Evolutionary conservation across 2,329 filamentous ascomycete species (phyloP).

Genomic region (Fusarium nelsonii): DNA sequence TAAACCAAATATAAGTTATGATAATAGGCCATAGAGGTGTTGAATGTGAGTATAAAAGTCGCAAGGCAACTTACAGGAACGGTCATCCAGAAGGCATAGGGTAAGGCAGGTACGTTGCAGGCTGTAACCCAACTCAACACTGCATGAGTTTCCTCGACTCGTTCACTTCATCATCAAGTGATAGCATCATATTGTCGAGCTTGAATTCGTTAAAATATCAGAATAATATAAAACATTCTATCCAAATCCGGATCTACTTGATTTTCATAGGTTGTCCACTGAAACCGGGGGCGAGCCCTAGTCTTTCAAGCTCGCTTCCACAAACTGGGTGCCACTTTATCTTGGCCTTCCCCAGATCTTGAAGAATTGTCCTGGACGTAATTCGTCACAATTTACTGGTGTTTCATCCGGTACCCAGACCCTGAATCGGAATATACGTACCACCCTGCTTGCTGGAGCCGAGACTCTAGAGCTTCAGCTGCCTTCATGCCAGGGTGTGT

Average conservation of each 20-base stretch:
- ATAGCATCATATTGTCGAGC: too few relatives aligned
- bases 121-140: background rate
- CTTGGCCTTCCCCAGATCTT: slow-evolving; percentile 8
- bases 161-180: background rate
- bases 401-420: slow-evolving; percentile 5
- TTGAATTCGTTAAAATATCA: too few relatives aligned
- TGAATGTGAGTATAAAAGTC: too few relatives aligned
- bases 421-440: slow-evolving; percentile 4
- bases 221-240: too few relatives aligned
- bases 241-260: background rate
- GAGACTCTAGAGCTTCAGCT: slow-evolving; percentile 26
- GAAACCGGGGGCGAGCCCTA: slow-evolving; percentile 12
- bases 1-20: background rate
- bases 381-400: slow-evolving; percentile 25
- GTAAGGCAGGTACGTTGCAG: background rate
- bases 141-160: background rate
- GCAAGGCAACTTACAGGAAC: too few relatives aligned
- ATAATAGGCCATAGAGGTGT: too few relatives aligned
- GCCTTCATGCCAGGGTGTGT: slow-evolving; percentile 1
- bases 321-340: slow-evolving; percentile 15
- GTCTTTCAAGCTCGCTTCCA: background rate
- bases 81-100: background rate
- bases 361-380: slow-evolving; percentile 8
- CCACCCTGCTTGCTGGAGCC: slow-evolving; percentile 9
- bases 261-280: background rate